Base-by-base conservation (phyloP, 768 basidiomycete genomes). In the Tulasnella sp. region DNA sequence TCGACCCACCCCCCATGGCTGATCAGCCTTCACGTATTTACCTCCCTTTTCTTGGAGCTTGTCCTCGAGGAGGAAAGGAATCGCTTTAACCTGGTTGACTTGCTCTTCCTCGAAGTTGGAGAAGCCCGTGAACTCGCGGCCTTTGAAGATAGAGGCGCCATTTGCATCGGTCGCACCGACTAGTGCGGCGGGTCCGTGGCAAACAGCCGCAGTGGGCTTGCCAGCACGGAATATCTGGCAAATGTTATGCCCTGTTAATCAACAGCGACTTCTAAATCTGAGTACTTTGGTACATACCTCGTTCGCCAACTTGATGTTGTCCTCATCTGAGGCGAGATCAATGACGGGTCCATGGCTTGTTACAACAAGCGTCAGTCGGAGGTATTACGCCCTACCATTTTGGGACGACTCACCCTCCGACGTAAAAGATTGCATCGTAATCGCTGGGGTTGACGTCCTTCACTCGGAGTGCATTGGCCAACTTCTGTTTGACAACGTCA, bases 181-280 rank as follows among this genome's bases (percentile, higher is more conserved):
- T 19, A 87, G 72, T 2, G 82, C 83, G n/a, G 79, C 83, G 50
- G 86, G 78, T 14, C 86, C 87, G 69, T 89, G 87, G 72, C 87
- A 89, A 23, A 90, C 85, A 2, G 84, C 84, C 3, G 80, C 63
- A 6, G 79, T 76, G 59, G 83, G 68, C 70, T 86, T 88, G 42
- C 78, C 80, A 8, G 74, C 67, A 51, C 75, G 74, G 70, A 77
- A 87, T 69, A 87, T 83, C 82, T 85, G 56, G 17, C 17, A 52
- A 17, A 8, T 3, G 1, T 40, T 14, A 27, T 11, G 32, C 25
- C 12, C 21, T 6, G 11, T n/a, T 15, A 58, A 49, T 11, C 32
- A 23, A 21, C 4, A n/a, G 11, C 4, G 7, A 11, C 19, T 35
- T 51, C 32, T 11, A 25, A 2, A 34, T 15, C n/a, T n/a, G 32